A percentile compares a stretch with the other conserved stretches of the same genome.
Evolutionary conservation across 768 basidiomycete species (phyloP).

Genomic region (Brasilioporus rufonigricans): DNA sequence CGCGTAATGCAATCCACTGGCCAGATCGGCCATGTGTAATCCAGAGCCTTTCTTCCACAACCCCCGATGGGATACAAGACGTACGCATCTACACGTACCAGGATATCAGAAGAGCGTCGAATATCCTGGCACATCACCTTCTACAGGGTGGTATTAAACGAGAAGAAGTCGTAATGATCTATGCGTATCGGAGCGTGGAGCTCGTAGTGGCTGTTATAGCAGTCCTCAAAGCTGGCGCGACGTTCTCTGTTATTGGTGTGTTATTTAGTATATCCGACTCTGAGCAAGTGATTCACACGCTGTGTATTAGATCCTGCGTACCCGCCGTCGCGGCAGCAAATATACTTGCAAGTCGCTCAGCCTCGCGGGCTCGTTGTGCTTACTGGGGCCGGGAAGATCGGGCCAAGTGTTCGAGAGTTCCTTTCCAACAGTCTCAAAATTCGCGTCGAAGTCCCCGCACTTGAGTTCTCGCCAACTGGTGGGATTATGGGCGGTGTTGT

Average conservation of each 20-base stretch:
- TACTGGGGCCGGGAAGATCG: constrained; percentile 82
- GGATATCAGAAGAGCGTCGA: constrained; percentile 80
- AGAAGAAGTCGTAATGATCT: constrained; percentile 98
- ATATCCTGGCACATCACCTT: constrained; percentile 88
- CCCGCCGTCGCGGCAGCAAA: constrained; percentile 86
- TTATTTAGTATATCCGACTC: constrained; percentile 5
- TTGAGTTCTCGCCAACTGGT: constrained; percentile 69
- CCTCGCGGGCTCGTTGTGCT: constrained; percentile 90
- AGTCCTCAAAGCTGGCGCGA: constrained; percentile 91
- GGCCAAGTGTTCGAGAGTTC: constrained; percentile 80
- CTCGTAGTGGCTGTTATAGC: constrained; percentile 97
- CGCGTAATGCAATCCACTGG: constrained; percentile 73
- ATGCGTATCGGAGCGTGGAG: constrained; percentile 94
- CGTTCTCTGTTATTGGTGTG: constrained; percentile 95
- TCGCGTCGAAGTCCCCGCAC: constrained; percentile 86
- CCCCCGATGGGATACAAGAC: constrained; percentile 44
- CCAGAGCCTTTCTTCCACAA: constrained; percentile 56
- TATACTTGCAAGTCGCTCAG: constrained; percentile 90
- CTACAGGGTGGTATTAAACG: constrained; percentile 81
- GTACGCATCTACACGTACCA: constrained; percentile 70
- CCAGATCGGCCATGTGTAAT: constrained; percentile 89
- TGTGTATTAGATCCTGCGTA: constrained; percentile 83
- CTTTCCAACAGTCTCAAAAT: constrained; percentile 75
- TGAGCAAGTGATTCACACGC: neutral
- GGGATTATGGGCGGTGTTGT: constrained; percentile 61